Conservation (phyloP, 2,329 filamentous ascomycete species). For the Cladosporium sp. region DNA sequence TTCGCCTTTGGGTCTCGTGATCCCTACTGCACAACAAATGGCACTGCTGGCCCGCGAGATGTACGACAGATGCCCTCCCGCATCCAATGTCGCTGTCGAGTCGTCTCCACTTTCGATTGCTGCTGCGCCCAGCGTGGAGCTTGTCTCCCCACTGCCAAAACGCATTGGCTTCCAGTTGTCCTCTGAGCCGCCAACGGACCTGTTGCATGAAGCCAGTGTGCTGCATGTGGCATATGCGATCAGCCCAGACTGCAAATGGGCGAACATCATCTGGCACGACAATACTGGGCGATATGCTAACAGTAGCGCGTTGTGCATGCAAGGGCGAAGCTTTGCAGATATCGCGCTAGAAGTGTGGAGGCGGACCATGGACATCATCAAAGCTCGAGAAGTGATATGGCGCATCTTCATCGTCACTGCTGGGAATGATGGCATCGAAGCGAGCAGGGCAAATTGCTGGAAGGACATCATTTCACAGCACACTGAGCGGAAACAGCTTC, state of each 20-base stretch:
- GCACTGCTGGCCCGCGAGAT: conserved; percentile 65
- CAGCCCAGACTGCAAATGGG: conserved; percentile 72
- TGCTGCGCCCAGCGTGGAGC: conserved; percentile 65
- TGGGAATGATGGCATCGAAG: not conserved
- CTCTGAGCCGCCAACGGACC: conserved; percentile 63
- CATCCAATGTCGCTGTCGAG: conserved; percentile 27
- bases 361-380: conserved; percentile 47
- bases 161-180: conserved; percentile 71
- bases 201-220: conserved; percentile 73
- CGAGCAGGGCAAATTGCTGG: conserved; percentile 7
- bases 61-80: conserved; percentile 66
- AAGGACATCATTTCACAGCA: conserved; percentile 11
- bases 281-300: conserved; percentile 69
- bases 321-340: conserved; percentile 58
- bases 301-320: conserved; percentile 67
- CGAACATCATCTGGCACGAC: conserved; percentile 77
- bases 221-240: conserved; percentile 76
- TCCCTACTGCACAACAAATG: conserved; percentile 59
- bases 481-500: conserved; percentile 34
- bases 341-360: conserved; percentile 75
- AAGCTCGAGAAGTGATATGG: conserved; percentile 6
- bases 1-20: conserved; percentile 57
- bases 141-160: conserved; percentile 67
- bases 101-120: conserved; percentile 40
- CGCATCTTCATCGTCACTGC: conserved; percentile 35